phyloP scores from a whole-genome alignment of 768 basidiomycete species.

The Psilocybe azurescens region DNA sequence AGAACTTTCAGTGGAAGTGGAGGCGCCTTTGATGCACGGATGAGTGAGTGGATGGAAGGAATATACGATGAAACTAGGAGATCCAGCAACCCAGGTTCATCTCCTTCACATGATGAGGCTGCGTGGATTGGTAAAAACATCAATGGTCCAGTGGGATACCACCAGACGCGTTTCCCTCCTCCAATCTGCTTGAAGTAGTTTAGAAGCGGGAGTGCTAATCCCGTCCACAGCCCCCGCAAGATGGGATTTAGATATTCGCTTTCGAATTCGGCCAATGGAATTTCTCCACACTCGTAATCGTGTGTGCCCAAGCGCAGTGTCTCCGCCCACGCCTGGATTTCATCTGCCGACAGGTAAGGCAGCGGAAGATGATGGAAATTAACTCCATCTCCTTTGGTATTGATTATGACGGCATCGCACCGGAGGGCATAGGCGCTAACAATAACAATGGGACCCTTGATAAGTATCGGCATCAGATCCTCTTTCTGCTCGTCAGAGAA shows the following conservation, averaged over 20 bases:
- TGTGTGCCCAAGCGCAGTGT: background rate
- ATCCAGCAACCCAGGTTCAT: background rate
- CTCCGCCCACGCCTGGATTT: background rate
- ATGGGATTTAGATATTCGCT: background rate
- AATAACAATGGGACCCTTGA: background rate
- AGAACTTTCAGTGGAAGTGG: background rate
- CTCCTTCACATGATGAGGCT: constrained; percentile 6
- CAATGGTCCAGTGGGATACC: constrained; percentile 6
- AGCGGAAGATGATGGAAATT: background rate
- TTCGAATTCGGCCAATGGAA: background rate
- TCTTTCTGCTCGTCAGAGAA: background rate
- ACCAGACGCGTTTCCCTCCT: background rate
- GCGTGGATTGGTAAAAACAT: constrained; percentile 7
- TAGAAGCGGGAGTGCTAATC: background rate
- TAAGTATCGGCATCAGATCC: background rate
- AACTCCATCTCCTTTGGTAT: background rate
- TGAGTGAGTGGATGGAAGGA: constrained; percentile 8
- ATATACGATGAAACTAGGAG: constrained; percentile 4
- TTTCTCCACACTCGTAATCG: background rate
- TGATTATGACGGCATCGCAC: background rate
- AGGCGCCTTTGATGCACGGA: constrained; percentile 4
- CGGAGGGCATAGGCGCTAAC: background rate
- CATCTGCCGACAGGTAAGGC: background rate
- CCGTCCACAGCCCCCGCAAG: background rate
- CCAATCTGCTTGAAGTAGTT: background rate